These are phyloP conservation scores for Acrocalymma vagum DNA, from an alignment of 2,329 filamentous ascomycete genomes.

Conservation along the genomic window DNA sequence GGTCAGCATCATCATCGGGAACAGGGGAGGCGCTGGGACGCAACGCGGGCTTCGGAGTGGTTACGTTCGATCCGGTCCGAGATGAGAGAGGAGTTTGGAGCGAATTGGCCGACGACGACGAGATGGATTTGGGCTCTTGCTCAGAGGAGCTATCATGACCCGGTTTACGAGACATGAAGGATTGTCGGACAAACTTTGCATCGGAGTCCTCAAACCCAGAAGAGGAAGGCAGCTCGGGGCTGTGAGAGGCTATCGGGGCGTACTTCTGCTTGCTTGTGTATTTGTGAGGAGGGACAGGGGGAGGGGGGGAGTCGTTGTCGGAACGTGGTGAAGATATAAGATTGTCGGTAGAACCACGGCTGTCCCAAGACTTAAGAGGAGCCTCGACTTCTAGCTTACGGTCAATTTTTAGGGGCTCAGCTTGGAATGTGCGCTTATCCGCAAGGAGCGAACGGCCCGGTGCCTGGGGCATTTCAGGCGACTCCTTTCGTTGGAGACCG, in stretches of 20 bases:
- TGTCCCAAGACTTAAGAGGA: constrained; percentile 62
- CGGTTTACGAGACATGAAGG: constrained; percentile 32
- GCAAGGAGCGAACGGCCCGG: constrained; percentile 43
- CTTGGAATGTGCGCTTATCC: constrained; percentile 45
- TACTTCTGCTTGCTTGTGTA: constrained; percentile 30
- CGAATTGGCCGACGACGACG: constrained; percentile 40
- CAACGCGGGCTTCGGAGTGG: constrained; percentile 38
- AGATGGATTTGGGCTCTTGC: constrained; percentile 29
- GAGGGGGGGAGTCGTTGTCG: constrained; percentile 42
- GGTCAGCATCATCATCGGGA: constrained; percentile 36
- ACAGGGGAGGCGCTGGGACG: constrained; percentile 24
- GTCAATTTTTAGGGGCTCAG: constrained; percentile 56
- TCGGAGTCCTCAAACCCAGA: constrained; percentile 37
- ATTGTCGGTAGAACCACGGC: constrained; percentile 59
- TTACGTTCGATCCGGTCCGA: constrained; percentile 39
- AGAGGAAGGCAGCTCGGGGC: constrained; percentile 34
- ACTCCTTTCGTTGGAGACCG: constrained; percentile 38
- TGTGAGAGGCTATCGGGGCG: constrained; percentile 42
- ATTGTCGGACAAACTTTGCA: constrained; percentile 36
- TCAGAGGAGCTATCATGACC: constrained; percentile 32
- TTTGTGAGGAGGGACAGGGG: constrained; percentile 44
- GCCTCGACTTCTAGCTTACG: constrained; percentile 54
- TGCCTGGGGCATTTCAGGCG: constrained; percentile 34
- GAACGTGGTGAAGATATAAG: constrained; percentile 54
- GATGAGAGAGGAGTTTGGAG: constrained; percentile 43